Percentiles rank a stretch among this genome's conserved stretches.
Conservation (phyloP, 2,329 filamentous ascomycete species). For the Dactylellina drechsleri region DNA sequence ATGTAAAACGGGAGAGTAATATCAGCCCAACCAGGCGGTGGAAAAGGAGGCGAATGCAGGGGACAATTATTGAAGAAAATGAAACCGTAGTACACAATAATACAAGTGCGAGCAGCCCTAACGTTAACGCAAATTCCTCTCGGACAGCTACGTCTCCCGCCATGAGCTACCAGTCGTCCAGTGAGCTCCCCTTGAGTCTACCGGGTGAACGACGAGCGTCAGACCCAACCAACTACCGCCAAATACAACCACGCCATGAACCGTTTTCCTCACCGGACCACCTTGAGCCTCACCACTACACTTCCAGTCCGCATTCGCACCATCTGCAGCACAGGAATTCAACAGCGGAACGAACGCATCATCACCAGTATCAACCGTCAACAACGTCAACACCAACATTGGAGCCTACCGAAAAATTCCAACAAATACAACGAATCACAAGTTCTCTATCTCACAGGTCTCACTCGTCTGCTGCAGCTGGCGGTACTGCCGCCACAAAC, state of each 20-base stretch:
- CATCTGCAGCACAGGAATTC: slow-evolving; percentile 45
- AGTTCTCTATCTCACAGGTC: slow-evolving; percentile 39
- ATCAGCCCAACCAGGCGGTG: slow-evolving; percentile 20
- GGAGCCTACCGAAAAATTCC: slow-evolving; percentile 57
- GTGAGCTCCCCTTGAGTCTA: slow-evolving; percentile 41
- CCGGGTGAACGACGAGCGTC: slow-evolving; percentile 54
- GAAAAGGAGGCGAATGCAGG: slow-evolving; percentile 42
- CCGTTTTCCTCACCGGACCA: slow-evolving; percentile 48
- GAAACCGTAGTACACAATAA: slow-evolving; percentile 26
- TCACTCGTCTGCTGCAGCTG: slow-evolving; percentile 10
- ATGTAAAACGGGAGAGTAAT: slow-evolving; percentile 4
- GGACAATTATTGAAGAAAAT: slow-evolving; percentile 36
- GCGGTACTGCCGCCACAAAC: background rate
- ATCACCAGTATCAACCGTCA: slow-evolving; percentile 47
- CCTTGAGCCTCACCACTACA: slow-evolving; percentile 57
- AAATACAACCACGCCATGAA: slow-evolving; percentile 50
- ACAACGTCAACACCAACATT: slow-evolving; percentile 37
- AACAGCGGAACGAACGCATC: slow-evolving; percentile 35
- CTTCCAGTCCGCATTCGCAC: slow-evolving; percentile 37
- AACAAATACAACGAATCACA: slow-evolving; percentile 56
- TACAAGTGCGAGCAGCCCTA: slow-evolving; percentile 48
- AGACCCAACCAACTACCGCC: slow-evolving; percentile 49
- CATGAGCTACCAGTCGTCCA: slow-evolving; percentile 36
- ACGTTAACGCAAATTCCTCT: slow-evolving; percentile 51
- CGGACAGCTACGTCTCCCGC: slow-evolving; percentile 53